Evolutionary conservation across 345 rosid genomes (phyloP), one percentile per base, ranked within the genome.

Genomic region (Erysimum cheiranthoides): DNA sequence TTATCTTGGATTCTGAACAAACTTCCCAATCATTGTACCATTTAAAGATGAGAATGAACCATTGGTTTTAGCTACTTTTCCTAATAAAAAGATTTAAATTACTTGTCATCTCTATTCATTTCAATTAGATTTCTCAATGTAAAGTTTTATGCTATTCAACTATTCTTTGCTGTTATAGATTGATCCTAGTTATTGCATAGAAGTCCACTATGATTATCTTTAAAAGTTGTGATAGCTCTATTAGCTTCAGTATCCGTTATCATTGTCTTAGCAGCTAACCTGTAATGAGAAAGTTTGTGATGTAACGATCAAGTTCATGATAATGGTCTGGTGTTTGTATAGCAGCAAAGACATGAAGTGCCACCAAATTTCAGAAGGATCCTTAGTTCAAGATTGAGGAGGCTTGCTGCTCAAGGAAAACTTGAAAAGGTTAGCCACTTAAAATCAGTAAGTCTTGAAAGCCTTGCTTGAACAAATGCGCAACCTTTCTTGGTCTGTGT

Each of bases 371-470:
- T 92, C 69, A 84, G 88, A 74, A 83, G 88, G 83, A 45, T 77
- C 18, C 69, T 90, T 52, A 74, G 88, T 82, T 83, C 89, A 77
- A 92, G 87, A 73, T 83, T 90, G 81, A 85, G 93, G 76, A 85
- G 89, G 76, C 91, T 92, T 69, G 92, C 88, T 71, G 76, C 80
- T 16, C 89, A 88, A 77, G 86, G 87, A 40, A 92, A 88, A 83
- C 82, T 90, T 13, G 86, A 84, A 83, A 88, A 85, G 93, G 97
- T 88, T 74, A 79, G 78, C 79, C 65, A 74, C 45, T 68, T 57
- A 53, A 74, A 57, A 68, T 64, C 65, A 73, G 75, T 62, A 74
- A 79, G 82, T 73, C 52, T 62, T 63, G 47, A 49, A 76, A 66
- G 73, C 77, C 77, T 61, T 61, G 80, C 50, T 76, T 42, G 53